These are phyloP conservation scores for Blastobotrys aristatus DNA, from an alignment of 1,139 yeast genomes.

Conservation along the genomic window DNA sequence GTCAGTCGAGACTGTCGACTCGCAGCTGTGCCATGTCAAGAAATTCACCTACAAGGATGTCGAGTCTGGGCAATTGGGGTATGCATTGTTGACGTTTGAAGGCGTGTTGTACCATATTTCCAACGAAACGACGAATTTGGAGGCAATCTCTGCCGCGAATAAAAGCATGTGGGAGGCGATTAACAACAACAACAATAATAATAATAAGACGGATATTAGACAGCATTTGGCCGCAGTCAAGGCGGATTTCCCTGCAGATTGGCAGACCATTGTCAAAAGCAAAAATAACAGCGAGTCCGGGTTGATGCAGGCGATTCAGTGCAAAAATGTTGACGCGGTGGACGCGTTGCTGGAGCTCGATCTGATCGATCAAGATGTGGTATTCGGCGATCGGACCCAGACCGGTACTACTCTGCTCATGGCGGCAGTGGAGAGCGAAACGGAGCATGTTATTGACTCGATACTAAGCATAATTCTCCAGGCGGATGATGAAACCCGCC, in stretches of 20 bases:
- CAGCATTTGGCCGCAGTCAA: slow-evolving; percentile 4
- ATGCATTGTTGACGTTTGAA: slow-evolving; percentile 71
- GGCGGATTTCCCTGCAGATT: slow-evolving; percentile 22
- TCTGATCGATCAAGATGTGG: slow-evolving; percentile 59
- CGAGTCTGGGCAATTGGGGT: slow-evolving; percentile 52
- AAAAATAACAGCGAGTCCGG: slow-evolving; percentile 69
- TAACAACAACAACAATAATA: slow-evolving; percentile 9
- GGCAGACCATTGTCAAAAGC: slow-evolving; percentile 46
- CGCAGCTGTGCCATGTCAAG: slow-evolving; percentile 62
- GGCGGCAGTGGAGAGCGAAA: slow-evolving; percentile 56
- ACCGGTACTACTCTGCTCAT: slow-evolving; percentile 52
- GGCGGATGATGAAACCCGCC: slow-evolving; percentile 40
- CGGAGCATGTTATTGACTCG: slow-evolving; percentile 43
- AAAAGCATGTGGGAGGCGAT: slow-evolving; percentile 52
- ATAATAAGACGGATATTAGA: slow-evolving; percentile 1
- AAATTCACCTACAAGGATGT: slow-evolving; percentile 49
- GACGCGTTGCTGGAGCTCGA: slow-evolving; percentile 44
- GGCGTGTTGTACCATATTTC: slow-evolving; percentile 67
- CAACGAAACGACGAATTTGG: slow-evolving; percentile 42
- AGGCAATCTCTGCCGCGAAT: slow-evolving; percentile 45
- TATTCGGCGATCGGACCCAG: slow-evolving; percentile 57
- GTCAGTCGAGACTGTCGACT: slow-evolving; percentile 51
- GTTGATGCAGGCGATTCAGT: slow-evolving; percentile 30
- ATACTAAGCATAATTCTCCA: slow-evolving; percentile 46
- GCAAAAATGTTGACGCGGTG: slow-evolving; percentile 36